Evolutionary conservation across 768 basidiomycete genomes (phyloP).

Genomic region (Leccinum obscurum): DNA sequence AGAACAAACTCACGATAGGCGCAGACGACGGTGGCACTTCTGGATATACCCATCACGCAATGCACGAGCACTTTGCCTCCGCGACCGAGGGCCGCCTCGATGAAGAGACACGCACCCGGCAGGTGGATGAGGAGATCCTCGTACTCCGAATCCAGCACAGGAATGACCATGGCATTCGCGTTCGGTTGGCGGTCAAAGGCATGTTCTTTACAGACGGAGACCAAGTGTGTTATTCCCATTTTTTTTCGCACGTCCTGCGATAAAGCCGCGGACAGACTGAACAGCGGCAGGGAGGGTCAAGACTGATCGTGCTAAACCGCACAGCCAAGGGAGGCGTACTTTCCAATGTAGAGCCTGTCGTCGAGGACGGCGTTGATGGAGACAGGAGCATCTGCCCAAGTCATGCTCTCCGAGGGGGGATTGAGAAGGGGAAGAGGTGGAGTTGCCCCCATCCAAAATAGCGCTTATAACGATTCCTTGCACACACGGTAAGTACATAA

Average conservation of each 20-base stretch:
- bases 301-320: not conserved
- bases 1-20: slow-evolving; percentile 47
- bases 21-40: slow-evolving; percentile 61
- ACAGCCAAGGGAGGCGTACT: slow-evolving; percentile 24
- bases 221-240: slow-evolving; percentile 52
- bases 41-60: slow-evolving; percentile 71
- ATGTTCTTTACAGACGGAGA: slow-evolving; percentile 60
- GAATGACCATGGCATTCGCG: slow-evolving; percentile 36
- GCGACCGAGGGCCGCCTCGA: slow-evolving; percentile 51
- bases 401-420: slow-evolving; percentile 18
- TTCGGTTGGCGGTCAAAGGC: slow-evolving; percentile 41
- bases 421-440: slow-evolving; percentile 9
- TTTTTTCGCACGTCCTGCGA: slow-evolving; percentile 30
- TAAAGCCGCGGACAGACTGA: slow-evolving; percentile 35
- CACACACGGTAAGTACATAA: slow-evolving; percentile 6
- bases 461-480: slow-evolving; percentile 20
- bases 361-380: slow-evolving; percentile 31
- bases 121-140: slow-evolving; percentile 67
- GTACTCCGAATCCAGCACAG: slow-evolving; percentile 47
- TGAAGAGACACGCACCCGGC: slow-evolving; percentile 58
- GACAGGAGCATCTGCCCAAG: slow-evolving; percentile 29
- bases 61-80: slow-evolving; percentile 68
- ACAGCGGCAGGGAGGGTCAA: not conserved
- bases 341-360: slow-evolving; percentile 37
- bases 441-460: slow-evolving; percentile 8